Percentiles rank a stretch among this genome's conserved stretches.
Conservation (phyloP, 1,139 yeast genomes). For the Entelexis sorbosivorans region DNA sequence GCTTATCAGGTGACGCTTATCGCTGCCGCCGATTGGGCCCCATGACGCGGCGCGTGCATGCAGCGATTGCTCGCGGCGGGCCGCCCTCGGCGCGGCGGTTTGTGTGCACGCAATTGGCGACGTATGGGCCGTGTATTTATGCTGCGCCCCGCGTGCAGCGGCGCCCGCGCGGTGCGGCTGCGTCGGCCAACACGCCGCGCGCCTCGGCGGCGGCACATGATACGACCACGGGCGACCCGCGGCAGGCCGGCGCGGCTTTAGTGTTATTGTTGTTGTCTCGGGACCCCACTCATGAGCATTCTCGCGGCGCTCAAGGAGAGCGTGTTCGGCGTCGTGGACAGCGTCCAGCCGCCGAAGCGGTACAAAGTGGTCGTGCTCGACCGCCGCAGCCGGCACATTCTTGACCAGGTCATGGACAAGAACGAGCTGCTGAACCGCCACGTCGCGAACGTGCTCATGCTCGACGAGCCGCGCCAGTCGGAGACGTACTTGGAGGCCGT, state of each 20-base stretch:
- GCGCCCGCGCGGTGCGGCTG: too few relatives aligned
- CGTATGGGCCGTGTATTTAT: too few relatives aligned
- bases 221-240: not conserved
- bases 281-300: not conserved
- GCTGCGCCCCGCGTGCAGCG: too few relatives aligned
- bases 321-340: conserved; percentile 15
- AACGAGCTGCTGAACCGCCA: conserved; percentile 34
- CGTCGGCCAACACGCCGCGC: too few relatives aligned
- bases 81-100: too few relatives aligned
- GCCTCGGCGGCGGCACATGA: not conserved
- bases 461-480: conserved; percentile 43
- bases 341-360: conserved; percentile 21
- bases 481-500: conserved; percentile 48
- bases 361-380: conserved; percentile 38
- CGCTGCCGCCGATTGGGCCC: not conserved
- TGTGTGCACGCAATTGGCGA: too few relatives aligned
- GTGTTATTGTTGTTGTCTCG: not conserved
- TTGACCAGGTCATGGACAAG: conserved; percentile 32
- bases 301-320: conserved; percentile 12
- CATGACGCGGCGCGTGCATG: not conserved
- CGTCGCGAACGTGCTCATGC: conserved; percentile 38
- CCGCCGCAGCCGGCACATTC: conserved; percentile 30
- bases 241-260: not conserved
- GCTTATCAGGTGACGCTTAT: not conserved
- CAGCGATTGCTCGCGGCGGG: not conserved